Conservation (phyloP, 2,329 filamentous ascomycete genomes). For the Colletotrichum scovillei region DNA sequence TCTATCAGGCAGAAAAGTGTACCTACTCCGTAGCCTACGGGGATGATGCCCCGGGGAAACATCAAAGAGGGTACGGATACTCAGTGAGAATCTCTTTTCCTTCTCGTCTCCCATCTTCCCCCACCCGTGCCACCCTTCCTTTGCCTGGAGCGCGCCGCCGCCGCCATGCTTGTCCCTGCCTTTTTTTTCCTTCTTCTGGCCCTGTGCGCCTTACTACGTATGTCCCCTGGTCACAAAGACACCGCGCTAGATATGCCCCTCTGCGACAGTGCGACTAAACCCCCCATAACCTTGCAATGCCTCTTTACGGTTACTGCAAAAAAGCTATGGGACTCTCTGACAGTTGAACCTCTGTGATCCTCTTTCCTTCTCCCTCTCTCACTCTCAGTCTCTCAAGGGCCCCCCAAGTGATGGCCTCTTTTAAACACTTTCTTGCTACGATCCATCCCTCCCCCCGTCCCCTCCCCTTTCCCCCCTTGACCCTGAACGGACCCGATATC, state of each 20-base stretch:
- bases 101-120: not conserved
- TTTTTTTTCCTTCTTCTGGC: not conserved
- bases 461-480: not conserved
- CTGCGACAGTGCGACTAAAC: not conserved
- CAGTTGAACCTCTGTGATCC: not conserved
- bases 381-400: not conserved
- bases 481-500: not conserved
- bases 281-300: not conserved
- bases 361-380: not conserved
- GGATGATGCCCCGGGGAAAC: slow-evolving; percentile 21
- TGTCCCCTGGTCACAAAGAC: not conserved
- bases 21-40: slow-evolving; percentile 2
- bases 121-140: not conserved
- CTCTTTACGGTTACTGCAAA: not conserved
- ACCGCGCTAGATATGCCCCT: not conserved
- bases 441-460: not conserved
- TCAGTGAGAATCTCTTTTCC: not conserved
- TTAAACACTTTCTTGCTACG: not conserved
- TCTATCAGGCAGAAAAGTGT: too few relatives aligned
- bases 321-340: not conserved
- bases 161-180: not conserved
- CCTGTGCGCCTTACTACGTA: not conserved
- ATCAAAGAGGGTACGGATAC: not conserved
- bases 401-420: not conserved
- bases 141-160: not conserved